Evolutionary conservation across 1,284 basidiomycete species (phyloP).

Genomic region (Trametes polyzona): DNA sequence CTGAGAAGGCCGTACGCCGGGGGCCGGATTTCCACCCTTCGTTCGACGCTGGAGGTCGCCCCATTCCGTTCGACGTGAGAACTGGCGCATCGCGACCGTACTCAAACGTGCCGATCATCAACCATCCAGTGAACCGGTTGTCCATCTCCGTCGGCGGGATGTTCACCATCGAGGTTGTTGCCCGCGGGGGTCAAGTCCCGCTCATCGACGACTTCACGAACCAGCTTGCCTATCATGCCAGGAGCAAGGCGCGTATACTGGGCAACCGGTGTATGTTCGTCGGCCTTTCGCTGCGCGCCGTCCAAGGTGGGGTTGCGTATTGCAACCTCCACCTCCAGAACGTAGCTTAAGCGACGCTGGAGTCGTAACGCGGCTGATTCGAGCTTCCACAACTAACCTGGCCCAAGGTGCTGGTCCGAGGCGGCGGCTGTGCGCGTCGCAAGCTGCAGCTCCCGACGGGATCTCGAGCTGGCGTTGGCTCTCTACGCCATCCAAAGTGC

Average conservation of each 20-base stretch:
- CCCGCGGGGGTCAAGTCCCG: background rate
- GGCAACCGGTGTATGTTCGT: slow-evolving; percentile 15
- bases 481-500: too few species aligned
- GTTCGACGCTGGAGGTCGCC: slow-evolving; percentile 14
- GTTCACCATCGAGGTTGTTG: slow-evolving; percentile 5
- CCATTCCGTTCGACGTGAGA: slow-evolving; percentile 18
- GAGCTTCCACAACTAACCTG: background rate
- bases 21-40: slow-evolving; percentile 21
- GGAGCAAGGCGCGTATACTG: slow-evolving; percentile 5
- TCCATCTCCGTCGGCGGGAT: slow-evolving; percentile 10
- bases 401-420: too few species aligned
- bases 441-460: too few species aligned
- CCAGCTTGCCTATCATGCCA: slow-evolving; percentile 3
- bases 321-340: slow-evolving; percentile 23
- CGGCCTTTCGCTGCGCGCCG: slow-evolving; percentile 11
- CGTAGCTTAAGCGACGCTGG: background rate
- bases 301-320: slow-evolving; percentile 11
- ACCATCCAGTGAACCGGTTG: slow-evolving; percentile 14
- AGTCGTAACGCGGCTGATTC: slow-evolving; percentile 49
- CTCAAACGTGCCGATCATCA: slow-evolving; percentile 7
- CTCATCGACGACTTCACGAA: slow-evolving; percentile 21
- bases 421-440: too few species aligned
- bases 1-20: slow-evolving; percentile 17
- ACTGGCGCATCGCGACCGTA: slow-evolving; percentile 7
- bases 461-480: too few species aligned